Evolutionary conservation across 345 rosid species (phyloP).

Genomic region (Hirschfeldia incana): DNA sequence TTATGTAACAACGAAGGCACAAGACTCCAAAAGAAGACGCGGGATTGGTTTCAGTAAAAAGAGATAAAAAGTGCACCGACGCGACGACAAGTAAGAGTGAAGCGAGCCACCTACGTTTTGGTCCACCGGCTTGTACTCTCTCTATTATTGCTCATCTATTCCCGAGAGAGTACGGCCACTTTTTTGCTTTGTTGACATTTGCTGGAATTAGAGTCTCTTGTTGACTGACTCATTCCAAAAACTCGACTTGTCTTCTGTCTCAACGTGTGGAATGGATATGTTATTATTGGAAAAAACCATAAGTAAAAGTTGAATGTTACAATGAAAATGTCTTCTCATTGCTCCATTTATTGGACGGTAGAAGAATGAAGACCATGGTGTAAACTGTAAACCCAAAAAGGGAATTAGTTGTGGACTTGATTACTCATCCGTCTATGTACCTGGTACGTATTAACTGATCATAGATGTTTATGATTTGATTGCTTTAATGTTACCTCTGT

Average conservation of each 20-base stretch:
- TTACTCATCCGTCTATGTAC: slow-evolving; percentile 12
- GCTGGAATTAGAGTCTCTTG: slow-evolving; percentile 31
- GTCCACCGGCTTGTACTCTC: slow-evolving; percentile 34
- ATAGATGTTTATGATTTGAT: not conserved
- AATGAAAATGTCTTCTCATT: not conserved
- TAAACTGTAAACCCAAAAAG: slow-evolving; percentile 22
- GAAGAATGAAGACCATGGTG: slow-evolving; percentile 13
- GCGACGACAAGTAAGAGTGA: slow-evolving; percentile 42
- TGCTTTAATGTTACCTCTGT: not conserved
- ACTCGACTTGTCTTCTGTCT: slow-evolving; percentile 15
- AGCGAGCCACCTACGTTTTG: slow-evolving; percentile 14
- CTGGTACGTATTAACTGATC: not conserved
- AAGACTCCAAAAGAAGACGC: slow-evolving; percentile 32
- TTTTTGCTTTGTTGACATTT: slow-evolving; percentile 37
- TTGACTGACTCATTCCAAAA: slow-evolving; percentile 24
- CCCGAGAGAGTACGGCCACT: slow-evolving; percentile 33
- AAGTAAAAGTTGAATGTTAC: slow-evolving; percentile 5
- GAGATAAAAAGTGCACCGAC: slow-evolving; percentile 39
- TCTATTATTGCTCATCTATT: slow-evolving; percentile 7
- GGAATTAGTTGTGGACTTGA: slow-evolving; percentile 7
- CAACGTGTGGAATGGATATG: slow-evolving; percentile 38
- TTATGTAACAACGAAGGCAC: not conserved
- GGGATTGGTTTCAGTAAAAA: slow-evolving; percentile 27
- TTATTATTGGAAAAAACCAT: not conserved
- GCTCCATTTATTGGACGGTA: slow-evolving; percentile 34